Conservation (phyloP, 2,329 filamentous ascomycete genomes). For the Epichloe uncinata region DNA sequence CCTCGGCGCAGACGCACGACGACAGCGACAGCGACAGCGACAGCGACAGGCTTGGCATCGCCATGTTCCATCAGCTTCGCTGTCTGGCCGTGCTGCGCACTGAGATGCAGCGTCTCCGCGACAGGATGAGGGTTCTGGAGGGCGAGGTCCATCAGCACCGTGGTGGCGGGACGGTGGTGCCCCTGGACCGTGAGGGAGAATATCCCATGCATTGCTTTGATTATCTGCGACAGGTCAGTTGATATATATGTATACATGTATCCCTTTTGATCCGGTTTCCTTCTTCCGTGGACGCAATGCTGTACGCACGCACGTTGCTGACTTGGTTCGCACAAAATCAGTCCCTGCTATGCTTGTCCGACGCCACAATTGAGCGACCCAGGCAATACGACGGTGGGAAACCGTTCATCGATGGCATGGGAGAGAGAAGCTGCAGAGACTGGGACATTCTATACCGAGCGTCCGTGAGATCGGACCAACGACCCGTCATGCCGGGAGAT, state of each 20-base stretch:
- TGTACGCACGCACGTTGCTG: background rate
- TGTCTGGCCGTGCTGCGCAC: constrained; percentile 3
- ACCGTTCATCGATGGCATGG: constrained; percentile 2
- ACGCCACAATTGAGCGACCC: constrained; percentile 5
- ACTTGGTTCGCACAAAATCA: background rate
- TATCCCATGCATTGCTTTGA: constrained; percentile 3
- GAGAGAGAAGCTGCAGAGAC: constrained; percentile 3
- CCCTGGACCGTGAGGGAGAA: background rate
- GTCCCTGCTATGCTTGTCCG: constrained; percentile 4
- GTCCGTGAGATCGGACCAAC: background rate
- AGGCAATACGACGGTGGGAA: background rate
- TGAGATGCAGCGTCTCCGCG: constrained; percentile 1
- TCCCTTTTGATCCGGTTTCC: background rate
- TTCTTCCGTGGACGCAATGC: background rate
- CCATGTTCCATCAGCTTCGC: constrained; percentile 7
- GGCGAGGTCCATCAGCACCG: no score
- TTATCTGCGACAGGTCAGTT: constrained; percentile 6
- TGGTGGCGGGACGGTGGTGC: background rate
- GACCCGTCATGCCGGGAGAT: background rate
- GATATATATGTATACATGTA: no score
- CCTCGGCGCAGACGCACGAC: background rate
- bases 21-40: background rate
- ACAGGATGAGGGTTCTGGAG: background rate
- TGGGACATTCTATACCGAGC: constrained; percentile 2
- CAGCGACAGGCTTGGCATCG: background rate